These are phyloP conservation scores for Fusarium tuaranense DNA, from an alignment of 2,329 filamentous ascomycete species.

Conservation along the genomic window DNA sequence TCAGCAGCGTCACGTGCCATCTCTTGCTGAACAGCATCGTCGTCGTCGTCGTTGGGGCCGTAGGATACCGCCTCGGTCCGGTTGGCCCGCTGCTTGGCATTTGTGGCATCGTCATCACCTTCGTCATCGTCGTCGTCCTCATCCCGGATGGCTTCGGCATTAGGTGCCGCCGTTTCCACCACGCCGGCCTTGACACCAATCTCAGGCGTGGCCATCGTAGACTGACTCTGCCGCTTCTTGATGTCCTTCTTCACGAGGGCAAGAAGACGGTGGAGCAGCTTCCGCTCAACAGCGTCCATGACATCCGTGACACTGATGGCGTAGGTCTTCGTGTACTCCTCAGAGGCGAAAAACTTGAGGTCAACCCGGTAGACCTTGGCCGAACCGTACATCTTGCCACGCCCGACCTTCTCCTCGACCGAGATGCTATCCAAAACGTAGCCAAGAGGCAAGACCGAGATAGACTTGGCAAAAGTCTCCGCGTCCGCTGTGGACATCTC, in stretches of 20 bases:
- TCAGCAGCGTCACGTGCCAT: constrained; percentile 71
- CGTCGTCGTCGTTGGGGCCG: constrained; percentile 92
- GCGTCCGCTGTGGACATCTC: constrained; percentile 77
- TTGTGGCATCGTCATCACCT: constrained; percentile 82
- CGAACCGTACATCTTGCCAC: constrained; percentile 73
- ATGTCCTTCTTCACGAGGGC: constrained; percentile 80
- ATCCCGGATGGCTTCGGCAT: constrained; percentile 49
- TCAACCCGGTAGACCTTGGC: constrained; percentile 89
- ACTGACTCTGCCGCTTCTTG: constrained; percentile 79
- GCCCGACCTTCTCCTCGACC: constrained; percentile 83
- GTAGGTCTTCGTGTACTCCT: constrained; percentile 88
- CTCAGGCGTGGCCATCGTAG: constrained; percentile 79
- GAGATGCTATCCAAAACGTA: constrained; percentile 85
- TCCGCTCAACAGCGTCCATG: constrained; percentile 80
- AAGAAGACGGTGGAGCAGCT: constrained; percentile 80
- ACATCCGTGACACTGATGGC: constrained; percentile 85
- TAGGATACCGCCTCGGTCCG: constrained; percentile 87
- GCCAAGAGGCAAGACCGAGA: constrained; percentile 85
- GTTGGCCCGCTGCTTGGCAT: constrained; percentile 80
- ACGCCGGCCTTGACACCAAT: constrained; percentile 69
- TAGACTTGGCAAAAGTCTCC: constrained; percentile 89
- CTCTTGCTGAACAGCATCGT: constrained; percentile 77
- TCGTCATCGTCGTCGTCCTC: constrained; percentile 71
- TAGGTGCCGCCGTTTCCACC: constrained; percentile 61
- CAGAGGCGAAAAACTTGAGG: constrained; percentile 84